These are phyloP conservation scores for Candida ipomoeae DNA, from an alignment of 805 yeast species.

Conservation along the genomic window DNA sequence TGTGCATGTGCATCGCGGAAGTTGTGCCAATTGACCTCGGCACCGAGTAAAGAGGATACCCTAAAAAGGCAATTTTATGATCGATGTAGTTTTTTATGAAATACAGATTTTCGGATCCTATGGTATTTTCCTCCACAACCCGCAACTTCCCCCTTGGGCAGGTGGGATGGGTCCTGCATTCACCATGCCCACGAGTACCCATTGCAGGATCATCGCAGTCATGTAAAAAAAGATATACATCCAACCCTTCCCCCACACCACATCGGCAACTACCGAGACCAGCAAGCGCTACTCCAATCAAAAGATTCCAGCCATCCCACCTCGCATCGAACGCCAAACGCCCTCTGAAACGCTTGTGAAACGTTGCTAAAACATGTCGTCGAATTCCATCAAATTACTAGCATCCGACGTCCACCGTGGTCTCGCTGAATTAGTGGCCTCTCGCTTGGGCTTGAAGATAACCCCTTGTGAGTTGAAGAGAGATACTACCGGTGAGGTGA, in stretches of 20 bases:
- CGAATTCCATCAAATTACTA: slow-evolving; percentile 63
- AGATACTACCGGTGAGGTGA: slow-evolving; percentile 69
- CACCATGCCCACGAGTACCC: neutral
- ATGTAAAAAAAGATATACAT: neutral
- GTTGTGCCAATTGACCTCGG: neutral
- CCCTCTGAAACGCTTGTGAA: neutral
- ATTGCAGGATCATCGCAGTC: slow-evolving; percentile 6
- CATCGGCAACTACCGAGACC: neutral
- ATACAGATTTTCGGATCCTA: too few relatives aligned
- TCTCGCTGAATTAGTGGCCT: slow-evolving; percentile 64
- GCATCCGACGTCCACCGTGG: slow-evolving; percentile 69
- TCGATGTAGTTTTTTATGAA: too few relatives aligned
- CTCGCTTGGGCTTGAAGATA: slow-evolving; percentile 53
- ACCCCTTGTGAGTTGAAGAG: slow-evolving; percentile 63
- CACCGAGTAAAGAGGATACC: neutral
- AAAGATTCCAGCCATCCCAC: neutral
- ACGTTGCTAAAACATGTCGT: slow-evolving; percentile 49
- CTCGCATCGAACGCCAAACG: neutral
- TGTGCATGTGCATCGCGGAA: neutral
- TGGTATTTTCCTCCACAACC: neutral
- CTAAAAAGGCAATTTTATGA: neutral
- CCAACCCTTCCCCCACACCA: slow-evolving; percentile 2
- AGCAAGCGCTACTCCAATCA: neutral
- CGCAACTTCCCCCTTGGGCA: neutral
- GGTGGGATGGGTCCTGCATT: neutral